These are phyloP conservation scores for Arabidopsis arenosa DNA, from an alignment of 345 rosid species.

Conservation along the genomic window DNA sequence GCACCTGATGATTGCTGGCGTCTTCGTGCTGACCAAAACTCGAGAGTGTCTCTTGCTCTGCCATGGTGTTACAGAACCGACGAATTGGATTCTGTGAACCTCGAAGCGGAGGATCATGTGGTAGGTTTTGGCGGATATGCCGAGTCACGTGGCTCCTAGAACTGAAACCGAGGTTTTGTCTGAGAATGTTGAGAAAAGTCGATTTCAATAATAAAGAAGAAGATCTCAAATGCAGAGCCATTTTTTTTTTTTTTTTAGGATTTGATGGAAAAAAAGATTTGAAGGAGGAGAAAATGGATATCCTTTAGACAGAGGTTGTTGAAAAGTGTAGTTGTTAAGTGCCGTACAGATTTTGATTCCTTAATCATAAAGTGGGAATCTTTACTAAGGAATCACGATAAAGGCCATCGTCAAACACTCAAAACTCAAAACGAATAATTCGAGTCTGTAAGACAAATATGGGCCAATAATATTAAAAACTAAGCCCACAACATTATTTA, in stretches of 20 bases:
- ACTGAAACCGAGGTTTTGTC: background rate
- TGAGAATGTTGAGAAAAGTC: slow-evolving; percentile 20
- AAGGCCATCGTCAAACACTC: slow-evolving; percentile 12
- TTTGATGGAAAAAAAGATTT: background rate
- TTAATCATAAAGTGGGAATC: slow-evolving; percentile 10
- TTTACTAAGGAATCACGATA: background rate
- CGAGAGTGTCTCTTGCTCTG: slow-evolving; percentile 30
- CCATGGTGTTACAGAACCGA: slow-evolving; percentile 38
- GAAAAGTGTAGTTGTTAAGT: no score
- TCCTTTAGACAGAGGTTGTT: background rate
- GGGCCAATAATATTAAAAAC: background rate
- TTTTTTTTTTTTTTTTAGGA: background rate
- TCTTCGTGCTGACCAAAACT: slow-evolving; percentile 17
- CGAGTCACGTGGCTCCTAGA: slow-evolving; percentile 1
- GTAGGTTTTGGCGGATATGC: slow-evolving; percentile 29
- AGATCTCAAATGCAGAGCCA: slow-evolving; percentile 39
- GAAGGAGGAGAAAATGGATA: background rate
- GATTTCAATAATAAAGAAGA: slow-evolving; percentile 21
- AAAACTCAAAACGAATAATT: background rate
- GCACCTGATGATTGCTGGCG: slow-evolving; percentile 36
- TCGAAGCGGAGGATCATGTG: background rate
- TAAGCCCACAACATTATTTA: slow-evolving; percentile 2
- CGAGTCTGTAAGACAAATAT: background rate
- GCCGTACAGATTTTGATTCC: background rate
- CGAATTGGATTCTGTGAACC: slow-evolving; percentile 6